phyloP scores from a whole-genome alignment of 2,329 filamentous ascomycete species.

The Elsinoe australis region DNA sequence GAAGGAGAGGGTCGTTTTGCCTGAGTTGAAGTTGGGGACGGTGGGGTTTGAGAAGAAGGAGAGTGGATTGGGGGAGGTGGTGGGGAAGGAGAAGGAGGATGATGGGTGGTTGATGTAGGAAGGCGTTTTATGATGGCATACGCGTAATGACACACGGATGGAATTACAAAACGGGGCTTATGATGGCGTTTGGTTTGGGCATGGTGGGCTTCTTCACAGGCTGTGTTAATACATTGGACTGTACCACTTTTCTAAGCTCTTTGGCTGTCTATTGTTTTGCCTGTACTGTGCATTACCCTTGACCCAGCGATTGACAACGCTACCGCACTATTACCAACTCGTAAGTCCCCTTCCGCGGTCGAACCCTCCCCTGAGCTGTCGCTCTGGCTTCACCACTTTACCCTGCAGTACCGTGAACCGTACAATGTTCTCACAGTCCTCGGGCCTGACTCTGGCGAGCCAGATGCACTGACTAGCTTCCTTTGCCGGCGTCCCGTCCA shows the following conservation, averaged over 20 bases:
- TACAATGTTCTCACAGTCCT: constrained; percentile 90
- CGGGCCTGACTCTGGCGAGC: constrained; percentile 74
- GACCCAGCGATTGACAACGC: neutral
- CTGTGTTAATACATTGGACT: constrained; percentile 3
- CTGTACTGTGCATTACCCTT: neutral
- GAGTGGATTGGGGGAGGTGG: neutral
- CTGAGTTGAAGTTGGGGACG: constrained; percentile 18
- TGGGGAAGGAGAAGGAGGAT: constrained; percentile 16
- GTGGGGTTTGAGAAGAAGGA: constrained; percentile 17
- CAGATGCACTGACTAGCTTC: constrained; percentile 81
- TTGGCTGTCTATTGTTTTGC: neutral
- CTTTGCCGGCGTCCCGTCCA: constrained; percentile 20
- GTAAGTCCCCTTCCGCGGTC: constrained; percentile 70
- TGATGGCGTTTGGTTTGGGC: constrained; percentile 10
- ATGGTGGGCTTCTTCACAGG: too few relatives aligned
- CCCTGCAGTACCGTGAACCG: constrained; percentile 84
- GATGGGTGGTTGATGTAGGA: constrained; percentile 20
- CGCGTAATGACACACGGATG: too few relatives aligned
- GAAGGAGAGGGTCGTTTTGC: constrained; percentile 18
- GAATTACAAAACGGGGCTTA: too few relatives aligned
- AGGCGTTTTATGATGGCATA: too few relatives aligned
- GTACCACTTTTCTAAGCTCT: too few relatives aligned
- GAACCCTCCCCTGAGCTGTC: constrained; percentile 82
- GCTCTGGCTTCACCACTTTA: constrained; percentile 83
- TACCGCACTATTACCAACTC: constrained; percentile 64